These are phyloP conservation scores for Polygonum maritimum DNA, from an alignment of 148 eudicot genomes.

Conservation along the genomic window DNA sequence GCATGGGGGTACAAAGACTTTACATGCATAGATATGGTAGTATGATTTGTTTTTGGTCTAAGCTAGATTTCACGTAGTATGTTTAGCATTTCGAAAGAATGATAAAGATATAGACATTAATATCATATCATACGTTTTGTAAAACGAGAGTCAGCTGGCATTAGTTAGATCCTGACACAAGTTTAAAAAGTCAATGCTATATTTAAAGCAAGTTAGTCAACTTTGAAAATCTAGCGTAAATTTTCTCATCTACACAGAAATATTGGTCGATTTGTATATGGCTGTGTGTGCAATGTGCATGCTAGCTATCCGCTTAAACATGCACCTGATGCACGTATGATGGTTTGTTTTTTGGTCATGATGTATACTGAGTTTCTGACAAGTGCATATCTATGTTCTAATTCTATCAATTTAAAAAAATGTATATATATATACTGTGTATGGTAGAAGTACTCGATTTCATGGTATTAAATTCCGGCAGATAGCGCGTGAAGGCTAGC, in stretches of 20 bases:
- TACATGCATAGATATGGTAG: too few species aligned
- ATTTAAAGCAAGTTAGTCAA: background rate
- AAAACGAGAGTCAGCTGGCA: background rate
- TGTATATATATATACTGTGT: too few species aligned
- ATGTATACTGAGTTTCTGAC: background rate
- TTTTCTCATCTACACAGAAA: background rate
- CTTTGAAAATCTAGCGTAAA: background rate
- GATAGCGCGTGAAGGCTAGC: slow-evolving; percentile 1
- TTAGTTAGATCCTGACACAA: background rate
- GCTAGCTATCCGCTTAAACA: background rate
- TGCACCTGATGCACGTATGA: background rate
- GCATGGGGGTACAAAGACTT: too few species aligned
- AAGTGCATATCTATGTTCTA: too few species aligned
- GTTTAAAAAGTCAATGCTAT: background rate
- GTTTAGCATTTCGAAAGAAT: background rate
- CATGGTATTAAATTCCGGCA: background rate
- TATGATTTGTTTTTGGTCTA: too few species aligned
- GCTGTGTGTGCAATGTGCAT: background rate
- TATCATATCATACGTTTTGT: background rate
- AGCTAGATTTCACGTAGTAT: too few species aligned
- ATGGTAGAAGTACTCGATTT: background rate
- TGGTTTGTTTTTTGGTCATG: too few species aligned
- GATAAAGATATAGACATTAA: background rate
- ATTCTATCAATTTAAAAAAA: too few species aligned
- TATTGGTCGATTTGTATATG: background rate